A percentile compares a stretch with the other conserved stretches of the same genome.
Evolutionary conservation across 148 eudicot genomes (phyloP).

Genomic region (Agrostemma githago): DNA sequence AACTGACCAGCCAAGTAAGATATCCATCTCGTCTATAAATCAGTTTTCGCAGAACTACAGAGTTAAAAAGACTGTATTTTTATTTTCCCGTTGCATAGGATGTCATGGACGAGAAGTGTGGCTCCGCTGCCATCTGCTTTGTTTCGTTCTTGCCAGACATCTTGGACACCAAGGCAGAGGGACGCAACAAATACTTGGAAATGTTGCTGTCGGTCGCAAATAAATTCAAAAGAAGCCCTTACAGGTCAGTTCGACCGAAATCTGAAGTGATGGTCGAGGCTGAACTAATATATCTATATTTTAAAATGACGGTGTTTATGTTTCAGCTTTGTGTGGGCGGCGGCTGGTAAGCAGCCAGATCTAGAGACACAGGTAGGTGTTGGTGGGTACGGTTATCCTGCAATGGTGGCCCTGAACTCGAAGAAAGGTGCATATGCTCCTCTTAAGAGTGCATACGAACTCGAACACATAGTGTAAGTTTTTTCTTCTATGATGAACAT

Average conservation of each 20-base stretch:
- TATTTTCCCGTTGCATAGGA: constrained; percentile 40
- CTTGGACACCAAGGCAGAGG: constrained; percentile 89
- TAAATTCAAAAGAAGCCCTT: constrained; percentile 85
- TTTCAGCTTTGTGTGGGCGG: constrained; percentile 95
- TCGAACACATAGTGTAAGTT: constrained; percentile 73
- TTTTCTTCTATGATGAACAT: neutral
- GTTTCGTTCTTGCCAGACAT: constrained; percentile 91
- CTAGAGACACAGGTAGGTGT: constrained; percentile 91
- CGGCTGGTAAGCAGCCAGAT: constrained; percentile 90
- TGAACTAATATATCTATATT: neutral
- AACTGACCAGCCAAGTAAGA: constrained; percentile 72
- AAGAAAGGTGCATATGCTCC: constrained; percentile 93
- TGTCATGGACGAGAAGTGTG: constrained; percentile 90
- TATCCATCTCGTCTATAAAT: neutral
- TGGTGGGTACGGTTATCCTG: constrained; percentile 97
- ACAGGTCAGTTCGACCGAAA: constrained; percentile 40
- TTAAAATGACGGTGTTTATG: constrained; percentile 3
- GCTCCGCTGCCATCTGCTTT: constrained; percentile 93
- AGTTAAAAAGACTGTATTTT: neutral
- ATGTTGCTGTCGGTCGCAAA: constrained; percentile 75
- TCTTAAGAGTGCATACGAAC: constrained; percentile 78
- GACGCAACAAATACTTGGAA: constrained; percentile 82
- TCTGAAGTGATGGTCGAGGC: too few species aligned
- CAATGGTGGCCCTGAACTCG: constrained; percentile 79
- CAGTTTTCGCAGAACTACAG: neutral